Base-by-base conservation (phyloP, 1,284 basidiomycete species). In the Cerioporus squamosus region DNA sequence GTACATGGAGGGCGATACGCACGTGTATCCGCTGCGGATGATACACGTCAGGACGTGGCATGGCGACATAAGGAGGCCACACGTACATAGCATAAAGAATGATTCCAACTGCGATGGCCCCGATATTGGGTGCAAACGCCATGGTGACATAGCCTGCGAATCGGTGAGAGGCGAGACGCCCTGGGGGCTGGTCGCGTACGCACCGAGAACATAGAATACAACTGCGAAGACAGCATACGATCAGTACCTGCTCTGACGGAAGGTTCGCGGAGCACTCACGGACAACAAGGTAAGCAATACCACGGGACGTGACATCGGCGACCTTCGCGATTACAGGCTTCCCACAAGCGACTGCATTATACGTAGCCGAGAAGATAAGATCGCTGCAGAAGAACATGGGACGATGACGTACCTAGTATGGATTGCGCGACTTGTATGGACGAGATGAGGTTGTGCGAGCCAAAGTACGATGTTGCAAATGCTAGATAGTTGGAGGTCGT, bases 251-350 rank as follows among this genome's bases (percentile, higher is more conserved):
- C 7, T 31, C 8, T 2, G 20, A 20, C 17, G 15, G 38, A 24
- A 7, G 18, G 53, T 18, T 38, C 4, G 20, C 20, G 22, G 17
- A 14, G 12, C 17, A 83, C 85, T 77, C 66, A 88, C 86, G 74
- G 48, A 90, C 85, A 48, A 83, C 68, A 46, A 84, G 74, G 65
- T 88, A 91, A 0, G 90, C 81, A 22, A 69, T 74, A 42, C 80
- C 82, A 64, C 85, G 79, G 18, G 83, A 84, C 20, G 79, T 77
- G 17, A 90, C 83, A 67, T 94, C 91, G 1, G 90, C 84, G 38
- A 93, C 72, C 73, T 93, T 93, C 2, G 91, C 92, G 64, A 92
- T 87, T 46, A 92, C 80, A 1, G 92, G 92, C 74, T 94, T 94
- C 22, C 90, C 84, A 39, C 87, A 80, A 23, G 86, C 86, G 59